A percentile compares a stretch with the other conserved stretches of the same genome.
Conservation (phyloP, 2,329 filamentous ascomycete genomes). For the Trichoderma hamatum region DNA sequence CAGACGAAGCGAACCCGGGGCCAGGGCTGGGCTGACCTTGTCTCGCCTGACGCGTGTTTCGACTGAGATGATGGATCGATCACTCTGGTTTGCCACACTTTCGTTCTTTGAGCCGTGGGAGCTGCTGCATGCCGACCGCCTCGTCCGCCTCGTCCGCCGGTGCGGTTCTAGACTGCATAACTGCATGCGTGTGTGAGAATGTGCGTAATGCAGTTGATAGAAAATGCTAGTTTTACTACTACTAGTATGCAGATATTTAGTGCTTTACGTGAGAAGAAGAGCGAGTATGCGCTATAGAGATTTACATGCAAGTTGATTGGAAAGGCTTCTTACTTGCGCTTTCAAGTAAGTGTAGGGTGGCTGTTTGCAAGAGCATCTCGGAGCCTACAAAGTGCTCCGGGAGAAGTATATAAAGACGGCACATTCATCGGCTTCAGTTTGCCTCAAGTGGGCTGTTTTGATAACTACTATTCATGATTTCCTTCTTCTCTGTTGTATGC, state of each 20-base stretch:
- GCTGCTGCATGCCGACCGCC: conserved; percentile 21
- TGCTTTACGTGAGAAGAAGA: neutral
- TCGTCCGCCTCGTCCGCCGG: conserved; percentile 12
- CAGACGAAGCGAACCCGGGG: conserved; percentile 7
- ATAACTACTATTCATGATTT: neutral
- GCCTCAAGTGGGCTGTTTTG: neutral
- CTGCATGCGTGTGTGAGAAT: conserved; percentile 13
- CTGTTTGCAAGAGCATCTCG: neutral
- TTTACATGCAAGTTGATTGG: neutral
- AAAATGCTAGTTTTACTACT: neutral
- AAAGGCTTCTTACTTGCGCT: neutral
- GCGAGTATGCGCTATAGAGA: neutral
- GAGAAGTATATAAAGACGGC: neutral
- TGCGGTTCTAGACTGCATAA: neutral
- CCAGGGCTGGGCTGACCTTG: conserved; percentile 1
- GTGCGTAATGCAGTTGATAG: neutral
- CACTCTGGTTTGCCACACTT: conserved; percentile 5
- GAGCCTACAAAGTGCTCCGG: conserved; percentile 22
- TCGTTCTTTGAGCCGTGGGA: neutral
- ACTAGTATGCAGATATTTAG: neutral
- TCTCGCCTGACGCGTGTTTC: neutral
- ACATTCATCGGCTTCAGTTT: neutral
- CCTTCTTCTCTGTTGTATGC: neutral
- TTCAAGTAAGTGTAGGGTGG: conserved; percentile 8
- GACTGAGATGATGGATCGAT: neutral